A percentile compares a stretch with the other conserved stretches of the same genome.
phyloP scores from a whole-genome alignment of 148 eudicot genomes.

The Pouteria glomerata region DNA sequence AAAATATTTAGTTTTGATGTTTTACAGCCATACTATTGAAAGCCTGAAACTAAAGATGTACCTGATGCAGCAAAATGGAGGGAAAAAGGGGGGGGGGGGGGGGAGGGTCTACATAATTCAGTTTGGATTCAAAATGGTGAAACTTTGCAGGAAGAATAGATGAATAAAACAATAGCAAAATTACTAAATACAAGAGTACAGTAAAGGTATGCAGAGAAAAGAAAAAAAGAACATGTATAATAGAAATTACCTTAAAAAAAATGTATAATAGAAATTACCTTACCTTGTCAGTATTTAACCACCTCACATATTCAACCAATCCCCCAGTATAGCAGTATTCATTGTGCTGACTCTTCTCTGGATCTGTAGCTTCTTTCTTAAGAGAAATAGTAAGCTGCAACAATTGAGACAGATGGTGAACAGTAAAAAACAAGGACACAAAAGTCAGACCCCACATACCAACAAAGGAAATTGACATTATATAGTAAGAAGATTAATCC shows the following conservation, averaged over 20 bases:
- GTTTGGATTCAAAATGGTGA: constrained; percentile 1
- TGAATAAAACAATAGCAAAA: background rate
- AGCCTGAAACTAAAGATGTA: background rate
- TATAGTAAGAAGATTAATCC: background rate
- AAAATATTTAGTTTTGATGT: background rate
- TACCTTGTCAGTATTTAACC: constrained; percentile 94
- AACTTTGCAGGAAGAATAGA: background rate
- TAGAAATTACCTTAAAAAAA: background rate
- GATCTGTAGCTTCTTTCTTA: constrained; percentile 57
- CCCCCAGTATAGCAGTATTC: constrained; percentile 95
- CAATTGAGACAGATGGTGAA: constrained; percentile 6
- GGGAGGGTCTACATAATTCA: background rate
- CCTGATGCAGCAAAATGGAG: background rate
- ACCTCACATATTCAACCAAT: constrained; percentile 80
- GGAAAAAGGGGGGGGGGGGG: background rate
- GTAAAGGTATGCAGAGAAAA: too few species aligned
- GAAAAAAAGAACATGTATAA: background rate
- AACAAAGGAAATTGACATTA: background rate
- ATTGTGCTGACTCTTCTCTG: constrained; percentile 47
- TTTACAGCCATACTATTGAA: background rate
- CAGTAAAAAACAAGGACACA: background rate
- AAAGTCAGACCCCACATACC: background rate
- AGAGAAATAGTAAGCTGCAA: constrained; percentile 72
- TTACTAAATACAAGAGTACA: too few species aligned
- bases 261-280: background rate